Percentiles rank a stretch among this genome's conserved stretches.
phyloP scores from a whole-genome alignment of 805 yeast species.

The Clavispora phyllophila region DNA sequence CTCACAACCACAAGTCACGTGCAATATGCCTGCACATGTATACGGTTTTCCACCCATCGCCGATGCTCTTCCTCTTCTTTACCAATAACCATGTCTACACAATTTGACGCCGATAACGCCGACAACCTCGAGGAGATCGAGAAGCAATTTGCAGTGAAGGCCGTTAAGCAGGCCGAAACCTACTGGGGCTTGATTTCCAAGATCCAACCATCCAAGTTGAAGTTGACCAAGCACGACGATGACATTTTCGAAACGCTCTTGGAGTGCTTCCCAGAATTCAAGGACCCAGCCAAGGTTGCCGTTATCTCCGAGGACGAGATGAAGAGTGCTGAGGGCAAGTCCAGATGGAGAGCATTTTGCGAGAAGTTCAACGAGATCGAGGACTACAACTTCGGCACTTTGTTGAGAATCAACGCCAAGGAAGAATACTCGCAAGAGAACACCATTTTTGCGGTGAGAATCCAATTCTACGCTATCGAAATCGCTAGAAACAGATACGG shows the following conservation, averaged over 20 bases:
- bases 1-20: too few relatives aligned
- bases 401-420: constrained; percentile 66
- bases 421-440: constrained; percentile 78
- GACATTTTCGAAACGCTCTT: constrained; percentile 58
- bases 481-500: constrained; percentile 89
- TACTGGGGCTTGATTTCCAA: constrained; percentile 79
- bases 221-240: constrained; percentile 66
- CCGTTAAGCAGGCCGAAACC: constrained; percentile 91
- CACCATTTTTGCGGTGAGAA: constrained; percentile 85
- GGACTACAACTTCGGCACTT: constrained; percentile 93
- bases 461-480: constrained; percentile 93
- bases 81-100: constrained; percentile 24
- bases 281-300: constrained; percentile 51
- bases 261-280: constrained; percentile 84
- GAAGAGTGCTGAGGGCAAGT: constrained; percentile 77
- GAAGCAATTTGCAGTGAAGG: constrained; percentile 96
- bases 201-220: constrained; percentile 74
- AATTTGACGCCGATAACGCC: constrained; percentile 82
- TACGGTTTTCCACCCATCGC: not conserved
- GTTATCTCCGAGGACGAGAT: constrained; percentile 70
- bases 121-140: constrained; percentile 95
- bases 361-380: constrained; percentile 79
- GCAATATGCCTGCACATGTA: not conserved
- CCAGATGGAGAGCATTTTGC: constrained; percentile 85
- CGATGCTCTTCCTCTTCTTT: not conserved